Base-by-base conservation (phyloP, 257 asterid genomes). In the Anisodus acutangulus region DNA sequence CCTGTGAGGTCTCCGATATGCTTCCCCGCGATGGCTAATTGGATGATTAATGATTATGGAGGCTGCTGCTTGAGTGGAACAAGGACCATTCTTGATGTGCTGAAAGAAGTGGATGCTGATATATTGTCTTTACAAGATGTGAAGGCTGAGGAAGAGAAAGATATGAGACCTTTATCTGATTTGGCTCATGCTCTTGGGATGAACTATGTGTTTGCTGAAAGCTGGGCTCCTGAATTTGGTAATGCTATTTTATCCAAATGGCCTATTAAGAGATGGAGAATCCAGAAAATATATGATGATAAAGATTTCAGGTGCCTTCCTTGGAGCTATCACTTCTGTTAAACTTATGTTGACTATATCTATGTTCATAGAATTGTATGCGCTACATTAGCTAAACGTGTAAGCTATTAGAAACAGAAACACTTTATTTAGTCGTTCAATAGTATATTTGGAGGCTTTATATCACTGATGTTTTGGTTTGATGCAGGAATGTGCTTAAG, bases 161-260 rank as follows among this genome's bases (percentile, higher is more conserved):
- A 89, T 13, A 96, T 96, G 99, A 92, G 84, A 68, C 98, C 99
- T 7, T 84, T 96, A 80, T 96, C 98, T 15, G 97, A 92, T 74
- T 83, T 96, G 86, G 98, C 99, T 37, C 90, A 88, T 8, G 97
- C 97, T 0, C 84, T 94, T 63, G 98, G 97, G 83, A 96, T 96
- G 99, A 85, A 86, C 67, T 96, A 94, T 71, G 95, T 90, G 80
- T 96, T 96, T 81, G 99, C 98, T 3, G 98, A 96, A 89, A 92
- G 99, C 91, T 96, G 99, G 99, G 99, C 99, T 11, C 99, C 99
- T 0, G 97, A 96, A 87, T 96, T 87, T 84, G 99, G 98, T 81
- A 94, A 94, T 83, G 98, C 98, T 35, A 91, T 96, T 55, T 87
- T 96, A 39, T 94, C 97, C 9, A 93, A 90, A 86, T 96, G 97